Evolutionary conservation across 1,284 basidiomycete species (phyloP).

Genomic region (Malassezia obtusa): DNA sequence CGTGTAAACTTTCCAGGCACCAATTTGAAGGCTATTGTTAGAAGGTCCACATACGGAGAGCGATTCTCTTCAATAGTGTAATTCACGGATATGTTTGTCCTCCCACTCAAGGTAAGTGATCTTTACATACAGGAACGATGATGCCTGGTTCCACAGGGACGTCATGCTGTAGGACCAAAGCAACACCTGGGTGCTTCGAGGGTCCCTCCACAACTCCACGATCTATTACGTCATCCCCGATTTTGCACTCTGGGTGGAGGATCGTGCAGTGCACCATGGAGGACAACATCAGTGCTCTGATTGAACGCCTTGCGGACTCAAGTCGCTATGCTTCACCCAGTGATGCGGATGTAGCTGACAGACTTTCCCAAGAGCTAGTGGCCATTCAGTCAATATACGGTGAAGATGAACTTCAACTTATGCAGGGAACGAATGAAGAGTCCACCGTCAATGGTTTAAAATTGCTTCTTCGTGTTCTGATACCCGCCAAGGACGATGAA

Average conservation of each 20-base stretch:
- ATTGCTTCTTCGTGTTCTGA: neutral
- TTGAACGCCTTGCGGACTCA: slow-evolving; percentile 3
- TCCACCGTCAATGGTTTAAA: neutral
- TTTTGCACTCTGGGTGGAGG: no score
- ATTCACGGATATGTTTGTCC: slow-evolving; percentile 40
- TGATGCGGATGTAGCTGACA: neutral
- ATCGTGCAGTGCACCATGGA: slow-evolving; percentile 6
- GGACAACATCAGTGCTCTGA: neutral
- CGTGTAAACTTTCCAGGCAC: slow-evolving; percentile 41
- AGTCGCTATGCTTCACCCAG: neutral
- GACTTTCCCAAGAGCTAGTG: slow-evolving; percentile 5
- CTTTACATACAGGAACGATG: slow-evolving; percentile 19
- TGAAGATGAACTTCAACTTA: slow-evolving; percentile 21
- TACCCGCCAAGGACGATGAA: neutral
- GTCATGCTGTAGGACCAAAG: slow-evolving; percentile 19
- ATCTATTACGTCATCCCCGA: neutral
- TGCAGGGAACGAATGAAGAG: slow-evolving; percentile 13
- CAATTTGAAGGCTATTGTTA: slow-evolving; percentile 21
- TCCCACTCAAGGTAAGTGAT: slow-evolving; percentile 22
- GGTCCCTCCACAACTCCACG: neutral
- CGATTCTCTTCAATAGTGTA: slow-evolving; percentile 37
- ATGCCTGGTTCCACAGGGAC: slow-evolving; percentile 35
- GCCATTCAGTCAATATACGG: slow-evolving; percentile 43
- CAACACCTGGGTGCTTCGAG: neutral
- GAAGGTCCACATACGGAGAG: slow-evolving; percentile 15